Conservation (phyloP, 2,329 filamentous ascomycete genomes). For the Oidium heveae region DNA sequence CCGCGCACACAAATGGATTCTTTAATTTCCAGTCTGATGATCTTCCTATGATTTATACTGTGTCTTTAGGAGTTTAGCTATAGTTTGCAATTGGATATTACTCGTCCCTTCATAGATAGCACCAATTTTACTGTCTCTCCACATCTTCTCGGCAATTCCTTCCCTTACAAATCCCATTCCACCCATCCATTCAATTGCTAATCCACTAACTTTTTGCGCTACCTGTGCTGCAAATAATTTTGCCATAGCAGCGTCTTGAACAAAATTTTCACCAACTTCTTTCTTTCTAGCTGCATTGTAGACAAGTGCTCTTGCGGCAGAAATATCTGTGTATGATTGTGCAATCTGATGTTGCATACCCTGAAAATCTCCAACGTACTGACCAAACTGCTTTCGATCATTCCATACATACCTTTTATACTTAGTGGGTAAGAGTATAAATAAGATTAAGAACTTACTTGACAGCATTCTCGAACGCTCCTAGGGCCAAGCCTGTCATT, state of each 20-base stretch:
- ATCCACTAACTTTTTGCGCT: conserved; percentile 59
- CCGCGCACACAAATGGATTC: too few relatives aligned
- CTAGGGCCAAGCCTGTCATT: conserved; percentile 90
- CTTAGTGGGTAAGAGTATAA: conserved; percentile 4
- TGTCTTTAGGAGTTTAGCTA: conserved; percentile 44
- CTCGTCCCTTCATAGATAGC: conserved; percentile 90
- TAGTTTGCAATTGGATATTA: conserved; percentile 47
- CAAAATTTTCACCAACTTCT: conserved; percentile 89
- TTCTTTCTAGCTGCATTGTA: conserved; percentile 96
- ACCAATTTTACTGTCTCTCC: conserved; percentile 92
- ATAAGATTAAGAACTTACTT: conserved; percentile 21
- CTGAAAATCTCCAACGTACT: conserved; percentile 87
- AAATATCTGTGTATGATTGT: conserved; percentile 83
- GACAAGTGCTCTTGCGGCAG: conserved; percentile 70
- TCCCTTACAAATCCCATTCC: conserved; percentile 97
- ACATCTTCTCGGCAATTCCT: conserved; percentile 93
- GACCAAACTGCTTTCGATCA: conserved; percentile 89
- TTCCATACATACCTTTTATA: conserved; percentile 66
- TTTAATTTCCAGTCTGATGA: too few relatives aligned
- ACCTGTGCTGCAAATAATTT: conserved; percentile 91
- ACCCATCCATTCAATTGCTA: conserved; percentile 96
- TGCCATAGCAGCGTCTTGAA: conserved; percentile 90
- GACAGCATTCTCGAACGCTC: conserved; percentile 85
- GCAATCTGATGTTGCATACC: conserved; percentile 98
- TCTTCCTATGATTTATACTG: conserved; percentile 26